Evolutionary conservation across 371 early-diverging fungal species (phyloP), one percentile per base, ranked within the genome.

Genomic region (Mucor velutinosus): DNA sequence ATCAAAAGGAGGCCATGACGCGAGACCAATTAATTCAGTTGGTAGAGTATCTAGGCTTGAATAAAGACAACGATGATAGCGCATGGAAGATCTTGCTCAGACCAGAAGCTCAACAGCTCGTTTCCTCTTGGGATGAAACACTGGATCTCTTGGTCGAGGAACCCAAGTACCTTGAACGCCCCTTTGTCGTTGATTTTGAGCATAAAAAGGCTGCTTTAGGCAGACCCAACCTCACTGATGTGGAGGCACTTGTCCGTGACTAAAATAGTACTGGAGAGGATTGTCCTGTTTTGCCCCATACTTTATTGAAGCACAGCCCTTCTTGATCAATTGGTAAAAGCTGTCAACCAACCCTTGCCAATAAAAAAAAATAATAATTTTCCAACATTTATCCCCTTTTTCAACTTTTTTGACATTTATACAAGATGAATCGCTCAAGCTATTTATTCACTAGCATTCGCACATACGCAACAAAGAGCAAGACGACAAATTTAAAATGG

Each of bases 381-480:
- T 43, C 15, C 43, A 41, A 15, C n/a, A 39, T 39, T 15, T 43
- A 1, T 17, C n/a, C 45, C 45, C n/a, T 19, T n/a, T 56, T 67
- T 56, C 56, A 33, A 19, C 37, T 60, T 55, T 51, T 43, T 41
- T 41, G 7, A 55, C 11, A 30, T 61, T 61, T 3, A 1, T 25
- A 47, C 7, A 62, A 19, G 29, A 69, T 69, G 69, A 69, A 69
- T 33, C 47, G 60, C 15, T 64, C 65, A 29, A 43, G 53, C 23
- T 25, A 53, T 25, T 51, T 70, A 35, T 65, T 70, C 27, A 74
- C 49, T 58, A 65, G 67, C 49, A 59, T 71, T 19, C 80, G 83
- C 47, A 67, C 67, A 43, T 82, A 82, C 74, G 80, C 83, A 7
- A 80, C 83, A 49, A 82, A 82, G 59, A 78, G 77, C 58, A 79